Evolutionary conservation across 1,284 basidiomycete genomes (phyloP).

Genomic region (Takashimella tepidaria): DNA sequence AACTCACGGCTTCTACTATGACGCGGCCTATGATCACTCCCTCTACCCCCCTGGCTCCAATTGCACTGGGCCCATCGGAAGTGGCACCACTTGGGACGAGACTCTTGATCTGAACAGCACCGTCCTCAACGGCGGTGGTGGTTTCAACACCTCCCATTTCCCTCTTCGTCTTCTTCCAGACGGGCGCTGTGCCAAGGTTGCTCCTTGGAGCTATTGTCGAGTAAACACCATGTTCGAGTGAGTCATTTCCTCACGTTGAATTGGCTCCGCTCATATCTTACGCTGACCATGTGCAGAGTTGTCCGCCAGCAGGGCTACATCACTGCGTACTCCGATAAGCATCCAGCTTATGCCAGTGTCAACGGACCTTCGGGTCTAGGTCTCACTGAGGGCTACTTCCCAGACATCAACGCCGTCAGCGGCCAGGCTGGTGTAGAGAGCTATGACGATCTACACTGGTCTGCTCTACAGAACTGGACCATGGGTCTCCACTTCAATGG

Average conservation of each 20-base stretch:
- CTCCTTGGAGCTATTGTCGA: neutral
- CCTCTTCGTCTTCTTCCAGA: neutral
- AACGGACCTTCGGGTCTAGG: constrained; percentile 1
- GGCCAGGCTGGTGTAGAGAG: neutral
- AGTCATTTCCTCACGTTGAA: too few relatives aligned
- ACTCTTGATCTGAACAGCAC: constrained; percentile 1
- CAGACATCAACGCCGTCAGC: constrained; percentile 1
- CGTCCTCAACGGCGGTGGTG: neutral
- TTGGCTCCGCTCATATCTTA: too few relatives aligned
- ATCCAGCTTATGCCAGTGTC: neutral
- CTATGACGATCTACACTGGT: constrained; percentile 2
- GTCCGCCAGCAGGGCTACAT: neutral
- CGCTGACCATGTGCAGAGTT: neutral
- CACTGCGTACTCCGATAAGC: constrained; percentile 1
- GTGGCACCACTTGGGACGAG: neutral
- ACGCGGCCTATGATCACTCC: neutral
- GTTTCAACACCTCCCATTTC: neutral
- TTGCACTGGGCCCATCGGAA: constrained; percentile 1
- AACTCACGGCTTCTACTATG: constrained; percentile 1
- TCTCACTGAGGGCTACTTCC: constrained; percentile 1
- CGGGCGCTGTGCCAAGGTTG: neutral
- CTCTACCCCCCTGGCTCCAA: constrained; percentile 1
- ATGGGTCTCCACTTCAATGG: constrained; percentile 2
- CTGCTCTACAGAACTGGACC: constrained; percentile 3
- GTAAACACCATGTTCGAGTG: neutral